Evolutionary conservation across 2,329 filamentous ascomycete genomes (phyloP), one percentile per base, ranked within the genome.

Genomic region (Sporothrix brunneoviolacea): DNA sequence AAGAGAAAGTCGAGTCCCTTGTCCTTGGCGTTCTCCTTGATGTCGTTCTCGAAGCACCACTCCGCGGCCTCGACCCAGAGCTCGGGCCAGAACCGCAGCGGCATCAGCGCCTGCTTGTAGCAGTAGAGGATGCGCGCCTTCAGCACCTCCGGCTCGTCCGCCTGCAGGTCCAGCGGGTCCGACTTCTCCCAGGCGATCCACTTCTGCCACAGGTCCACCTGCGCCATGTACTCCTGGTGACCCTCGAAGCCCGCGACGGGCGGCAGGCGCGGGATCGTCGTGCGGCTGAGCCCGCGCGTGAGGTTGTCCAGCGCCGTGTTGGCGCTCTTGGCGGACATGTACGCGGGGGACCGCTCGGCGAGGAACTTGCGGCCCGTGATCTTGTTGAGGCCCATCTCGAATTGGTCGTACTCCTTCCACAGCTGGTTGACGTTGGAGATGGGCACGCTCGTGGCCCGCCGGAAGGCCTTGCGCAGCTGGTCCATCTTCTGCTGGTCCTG

Each of bases 401-500:
- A 98, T 58, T 88, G 84, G 65, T 97, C 91, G 63, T 98, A 98
- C 62, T 98, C 91, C 65, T 94, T 95, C 94, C 93, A 98, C 13
- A 98, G 71, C 47, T 78, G 79, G 61, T 91, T 88, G 43, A 95
- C 81, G 28, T 85, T 86, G 49, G 84, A 81, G 56, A 89, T 95
- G 4, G 94, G 94, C 35, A 96, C 81, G 57, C 82, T 84, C 52
- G 96, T 88, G 13, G 91, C 91, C 48, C 85, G 85, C 61, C 96
- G 91, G 65, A 96, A 98, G 1, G 88, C 87, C 65, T 94, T 95
- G 53, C 93, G 84, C 46, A 98, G 70, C 59, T 87, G 76, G 61
- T 98, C 93, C 86, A 95, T 95, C 74, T 98, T 98, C 64, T 97
- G 93, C 68, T 91, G 87, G 63, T 97, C 93, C 67, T 97, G 91